A percentile compares a stretch with the other conserved stretches of the same genome.
These are phyloP conservation scores for Penicillium crustosum DNA, from an alignment of 2,329 filamentous ascomycete species.

Conservation along the genomic window DNA sequence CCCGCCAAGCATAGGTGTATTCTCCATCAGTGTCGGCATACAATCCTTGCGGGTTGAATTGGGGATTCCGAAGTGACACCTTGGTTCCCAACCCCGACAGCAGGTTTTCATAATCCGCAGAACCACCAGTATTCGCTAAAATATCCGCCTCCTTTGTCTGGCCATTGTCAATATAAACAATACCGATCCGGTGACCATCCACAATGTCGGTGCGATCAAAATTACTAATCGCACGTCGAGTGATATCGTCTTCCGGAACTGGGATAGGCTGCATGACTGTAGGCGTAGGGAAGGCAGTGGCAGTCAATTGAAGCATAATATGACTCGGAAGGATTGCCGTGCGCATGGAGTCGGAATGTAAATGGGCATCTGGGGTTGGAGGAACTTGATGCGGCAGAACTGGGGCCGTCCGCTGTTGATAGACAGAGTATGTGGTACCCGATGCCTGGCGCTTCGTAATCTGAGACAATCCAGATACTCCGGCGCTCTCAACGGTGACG, in stretches of 20 bases:
- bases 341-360: slow-evolving; percentile 40
- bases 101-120: slow-evolving; percentile 83
- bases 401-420: slow-evolving; percentile 48
- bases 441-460: slow-evolving; percentile 54
- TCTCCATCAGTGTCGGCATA: slow-evolving; percentile 82
- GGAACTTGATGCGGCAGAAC: slow-evolving; percentile 48
- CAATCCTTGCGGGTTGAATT: slow-evolving; percentile 89
- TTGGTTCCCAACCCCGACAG: slow-evolving; percentile 78
- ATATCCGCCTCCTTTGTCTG: slow-evolving; percentile 83
- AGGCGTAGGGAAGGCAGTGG: slow-evolving; percentile 46
- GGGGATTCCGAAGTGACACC: slow-evolving; percentile 75
- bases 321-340: slow-evolving; percentile 48
- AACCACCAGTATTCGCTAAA: slow-evolving; percentile 80
- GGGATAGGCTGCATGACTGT: slow-evolving; percentile 67
- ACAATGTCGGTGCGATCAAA: slow-evolving; percentile 89
- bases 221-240: slow-evolving; percentile 70
- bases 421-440: slow-evolving; percentile 51
- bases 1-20: slow-evolving; percentile 90
- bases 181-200: slow-evolving; percentile 91
- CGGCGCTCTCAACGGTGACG: slow-evolving; percentile 51
- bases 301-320: slow-evolving; percentile 47
- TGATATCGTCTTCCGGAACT: slow-evolving; percentile 70
- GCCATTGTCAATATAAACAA: slow-evolving; percentile 87
- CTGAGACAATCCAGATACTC: slow-evolving; percentile 49
- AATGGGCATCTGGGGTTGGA: slow-evolving; percentile 40